phyloP scores from a whole-genome alignment of 2,329 filamentous ascomycete species.

The Colletotrichum eleusines region DNA sequence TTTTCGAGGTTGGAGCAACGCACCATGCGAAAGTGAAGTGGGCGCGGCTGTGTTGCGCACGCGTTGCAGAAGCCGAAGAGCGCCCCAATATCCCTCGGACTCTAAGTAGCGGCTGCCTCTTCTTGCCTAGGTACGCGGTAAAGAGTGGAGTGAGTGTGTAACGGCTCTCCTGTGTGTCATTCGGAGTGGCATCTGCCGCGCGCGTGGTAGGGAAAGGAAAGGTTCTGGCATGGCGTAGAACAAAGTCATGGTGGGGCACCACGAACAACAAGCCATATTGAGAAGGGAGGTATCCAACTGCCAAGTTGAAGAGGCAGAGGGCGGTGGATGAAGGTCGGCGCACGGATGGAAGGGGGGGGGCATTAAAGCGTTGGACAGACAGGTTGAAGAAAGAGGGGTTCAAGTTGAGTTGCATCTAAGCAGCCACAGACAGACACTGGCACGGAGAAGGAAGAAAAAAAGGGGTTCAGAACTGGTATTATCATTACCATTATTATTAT shows the following conservation, averaged over 20 bases:
- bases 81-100: neutral
- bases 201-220: neutral
- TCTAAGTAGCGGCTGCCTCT: neutral
- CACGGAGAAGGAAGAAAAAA: neutral
- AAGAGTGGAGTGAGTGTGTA: slow-evolving; percentile 8
- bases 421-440: neutral
- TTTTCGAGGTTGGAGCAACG: too few relatives aligned
- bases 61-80: neutral
- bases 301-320: slow-evolving; percentile 13
- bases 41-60: neutral
- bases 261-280: neutral
- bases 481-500: too few relatives aligned
- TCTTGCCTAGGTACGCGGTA: too few relatives aligned
- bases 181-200: slow-evolving; percentile 7
- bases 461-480: neutral
- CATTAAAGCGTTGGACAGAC: too few relatives aligned
- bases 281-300: slow-evolving; percentile 1
- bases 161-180: neutral
- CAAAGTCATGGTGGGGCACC: neutral
- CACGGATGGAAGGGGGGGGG: slow-evolving; percentile 11
- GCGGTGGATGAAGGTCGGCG: slow-evolving; percentile 20
- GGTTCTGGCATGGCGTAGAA: slow-evolving; percentile 7
- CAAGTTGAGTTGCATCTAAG: neutral
- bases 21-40: too few relatives aligned
- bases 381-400: neutral